A percentile compares a stretch with the other conserved stretches of the same genome.
Conservation (phyloP, 306 rosid genomes). For the Glycine latifolia region DNA sequence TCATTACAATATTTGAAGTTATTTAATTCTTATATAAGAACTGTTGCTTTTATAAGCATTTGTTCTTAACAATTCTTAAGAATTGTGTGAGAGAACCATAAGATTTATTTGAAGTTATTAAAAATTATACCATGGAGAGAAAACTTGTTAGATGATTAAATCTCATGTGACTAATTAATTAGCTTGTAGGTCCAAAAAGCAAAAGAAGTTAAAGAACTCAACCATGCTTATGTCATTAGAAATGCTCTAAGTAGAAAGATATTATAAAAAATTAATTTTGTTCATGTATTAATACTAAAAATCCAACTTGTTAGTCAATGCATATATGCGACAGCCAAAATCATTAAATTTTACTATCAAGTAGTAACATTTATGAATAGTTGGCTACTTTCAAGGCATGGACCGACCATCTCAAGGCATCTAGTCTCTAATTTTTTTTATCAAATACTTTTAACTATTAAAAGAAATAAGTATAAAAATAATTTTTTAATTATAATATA, state of each 20-base stretch:
- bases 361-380: slow-evolving; percentile 31
- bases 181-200: too few species aligned
- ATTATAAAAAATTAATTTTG: not conserved
- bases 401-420: not conserved
- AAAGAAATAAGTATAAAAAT: not conserved
- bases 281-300: not conserved
- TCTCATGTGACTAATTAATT: too few species aligned
- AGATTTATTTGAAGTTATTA: too few species aligned
- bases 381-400: not conserved
- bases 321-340: not conserved
- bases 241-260: not conserved
- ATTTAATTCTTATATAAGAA: too few species aligned
- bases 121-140: too few species aligned
- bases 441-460: not conserved
- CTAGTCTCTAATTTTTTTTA: not conserved
- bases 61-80: too few species aligned
- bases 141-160: too few species aligned
- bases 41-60: too few species aligned
- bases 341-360: slow-evolving; percentile 3
- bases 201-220: not conserved
- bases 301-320: slow-evolving; percentile 32
- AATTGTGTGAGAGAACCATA: too few species aligned
- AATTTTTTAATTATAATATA: not conserved
- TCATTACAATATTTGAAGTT: too few species aligned
- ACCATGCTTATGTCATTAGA: not conserved